Percentiles rank a stretch among this genome's conserved stretches.
phyloP scores from a whole-genome alignment of 2,329 filamentous ascomycete species.

The Dendrostoma leiphaemia region DNA sequence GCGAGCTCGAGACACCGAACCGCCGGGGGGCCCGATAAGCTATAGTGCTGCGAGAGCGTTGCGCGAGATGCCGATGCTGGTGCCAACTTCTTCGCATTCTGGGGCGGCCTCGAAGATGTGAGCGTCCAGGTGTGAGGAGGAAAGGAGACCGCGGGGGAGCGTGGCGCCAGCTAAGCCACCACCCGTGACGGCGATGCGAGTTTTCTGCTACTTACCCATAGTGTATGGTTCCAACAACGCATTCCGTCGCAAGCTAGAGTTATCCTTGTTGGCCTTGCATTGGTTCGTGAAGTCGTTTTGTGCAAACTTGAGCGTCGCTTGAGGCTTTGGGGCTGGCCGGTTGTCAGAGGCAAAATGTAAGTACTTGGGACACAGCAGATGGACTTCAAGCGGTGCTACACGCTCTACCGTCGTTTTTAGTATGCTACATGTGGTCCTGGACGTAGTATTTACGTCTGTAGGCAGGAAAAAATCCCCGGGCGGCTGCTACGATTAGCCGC shows the following conservation, averaged over 20 bases:
- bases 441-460: too few relatives aligned
- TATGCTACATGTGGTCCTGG: too few relatives aligned
- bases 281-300: not conserved
- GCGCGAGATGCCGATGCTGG: slow-evolving; percentile 22
- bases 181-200: slow-evolving; percentile 12
- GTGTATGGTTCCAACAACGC: not conserved
- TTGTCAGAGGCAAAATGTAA: too few relatives aligned
- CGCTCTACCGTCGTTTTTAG: too few relatives aligned
- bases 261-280: not conserved
- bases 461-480: too few relatives aligned
- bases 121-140: slow-evolving; percentile 20
- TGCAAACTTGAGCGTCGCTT: not conserved
- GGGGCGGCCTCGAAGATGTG: slow-evolving; percentile 23
- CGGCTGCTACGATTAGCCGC: too few relatives aligned
- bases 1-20: slow-evolving; percentile 17
- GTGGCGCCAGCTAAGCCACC: slow-evolving; percentile 16
- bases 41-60: slow-evolving; percentile 24
- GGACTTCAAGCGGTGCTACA: too few relatives aligned
- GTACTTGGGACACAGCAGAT: too few relatives aligned
- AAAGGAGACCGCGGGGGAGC: slow-evolving; percentile 18
- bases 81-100: slow-evolving; percentile 20
- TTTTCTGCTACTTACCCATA: not conserved
- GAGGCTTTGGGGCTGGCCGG: too few relatives aligned
- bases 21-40: slow-evolving; percentile 18
- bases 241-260: not conserved